Percentiles rank a stretch among this genome's conserved stretches.
These are phyloP conservation scores for Penicillium cosmopolitanum DNA, from an alignment of 495 filamentous ascomycete species.

Conservation along the genomic window DNA sequence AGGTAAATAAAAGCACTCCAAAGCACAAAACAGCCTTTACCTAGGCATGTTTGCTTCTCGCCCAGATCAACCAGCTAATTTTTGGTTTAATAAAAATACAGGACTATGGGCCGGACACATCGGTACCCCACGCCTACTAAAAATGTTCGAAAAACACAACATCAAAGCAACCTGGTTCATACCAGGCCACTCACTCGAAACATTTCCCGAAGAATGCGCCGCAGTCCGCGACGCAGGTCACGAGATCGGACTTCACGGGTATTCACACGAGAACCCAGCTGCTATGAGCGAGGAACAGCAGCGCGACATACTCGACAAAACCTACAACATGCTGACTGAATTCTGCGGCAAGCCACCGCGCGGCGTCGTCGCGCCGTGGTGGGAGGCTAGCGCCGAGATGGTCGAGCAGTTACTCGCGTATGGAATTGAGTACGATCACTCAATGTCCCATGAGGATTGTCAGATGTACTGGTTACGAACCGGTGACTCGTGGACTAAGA, in stretches of 20 bases:
- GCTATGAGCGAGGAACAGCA: conserved; percentile 77
- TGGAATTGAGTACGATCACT: conserved; percentile 73
- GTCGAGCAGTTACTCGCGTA: conserved; percentile 68
- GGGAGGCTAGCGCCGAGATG: conserved; percentile 69
- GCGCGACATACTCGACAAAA: conserved; percentile 74
- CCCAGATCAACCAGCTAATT: background rate
- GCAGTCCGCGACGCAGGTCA: conserved; percentile 75
- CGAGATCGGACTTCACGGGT: conserved; percentile 77
- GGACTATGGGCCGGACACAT: conserved; percentile 75
- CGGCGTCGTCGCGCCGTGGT: conserved; percentile 68
- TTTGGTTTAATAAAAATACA: conserved; percentile 15
- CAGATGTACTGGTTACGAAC: conserved; percentile 66
- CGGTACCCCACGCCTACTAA: conserved; percentile 71
- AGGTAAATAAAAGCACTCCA: conserved; percentile 38
- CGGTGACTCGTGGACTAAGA: conserved; percentile 66
- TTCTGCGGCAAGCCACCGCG: conserved; percentile 77
- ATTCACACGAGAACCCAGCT: conserved; percentile 76
- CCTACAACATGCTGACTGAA: conserved; percentile 69
- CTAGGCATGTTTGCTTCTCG: background rate
- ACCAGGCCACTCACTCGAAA: conserved; percentile 78
- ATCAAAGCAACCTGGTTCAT: conserved; percentile 89
- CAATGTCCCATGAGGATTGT: conserved; percentile 68
- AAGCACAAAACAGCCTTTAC: background rate
- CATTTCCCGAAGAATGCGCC: conserved; percentile 75
- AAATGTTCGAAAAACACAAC: conserved; percentile 75